Conservation (phyloP, 345 rosid genomes). For the Eucalyptus curtisii region DNA sequence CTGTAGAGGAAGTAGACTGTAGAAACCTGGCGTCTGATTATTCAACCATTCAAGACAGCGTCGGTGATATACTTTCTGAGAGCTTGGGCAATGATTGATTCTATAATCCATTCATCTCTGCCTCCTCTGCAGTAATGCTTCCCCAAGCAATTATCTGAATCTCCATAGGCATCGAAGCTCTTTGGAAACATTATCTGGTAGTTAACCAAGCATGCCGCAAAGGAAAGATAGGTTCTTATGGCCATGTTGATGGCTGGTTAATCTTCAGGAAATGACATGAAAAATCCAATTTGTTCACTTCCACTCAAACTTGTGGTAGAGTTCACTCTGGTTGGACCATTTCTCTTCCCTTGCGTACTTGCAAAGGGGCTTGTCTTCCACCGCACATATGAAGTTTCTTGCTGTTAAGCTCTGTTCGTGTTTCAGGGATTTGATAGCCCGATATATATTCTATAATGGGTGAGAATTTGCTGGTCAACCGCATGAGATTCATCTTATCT, state of each 20-base stretch:
- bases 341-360: neutral
- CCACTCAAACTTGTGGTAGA: neutral
- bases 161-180: neutral
- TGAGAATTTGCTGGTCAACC: neutral
- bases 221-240: neutral
- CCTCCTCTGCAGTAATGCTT: neutral
- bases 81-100: neutral
- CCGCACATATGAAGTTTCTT: neutral
- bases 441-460: neutral
- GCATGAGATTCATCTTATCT: neutral
- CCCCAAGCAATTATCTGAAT: neutral
- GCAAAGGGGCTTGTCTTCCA: neutral
- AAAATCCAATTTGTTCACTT: neutral
- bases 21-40: neutral
- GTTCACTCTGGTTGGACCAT: neutral
- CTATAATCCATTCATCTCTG: neutral
- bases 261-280: neutral
- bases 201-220: neutral
- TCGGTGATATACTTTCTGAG: conserved; percentile 25
- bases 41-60: conserved; percentile 11
- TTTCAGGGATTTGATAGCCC: neutral
- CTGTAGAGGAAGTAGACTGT: neutral
- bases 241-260: neutral
- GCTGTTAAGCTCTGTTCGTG: neutral
- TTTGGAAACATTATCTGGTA: neutral